Evolutionary conservation across 148 eudicot species (phyloP), one percentile per base, ranked within the genome.

Genomic region (Vaccinium darrowii): DNA sequence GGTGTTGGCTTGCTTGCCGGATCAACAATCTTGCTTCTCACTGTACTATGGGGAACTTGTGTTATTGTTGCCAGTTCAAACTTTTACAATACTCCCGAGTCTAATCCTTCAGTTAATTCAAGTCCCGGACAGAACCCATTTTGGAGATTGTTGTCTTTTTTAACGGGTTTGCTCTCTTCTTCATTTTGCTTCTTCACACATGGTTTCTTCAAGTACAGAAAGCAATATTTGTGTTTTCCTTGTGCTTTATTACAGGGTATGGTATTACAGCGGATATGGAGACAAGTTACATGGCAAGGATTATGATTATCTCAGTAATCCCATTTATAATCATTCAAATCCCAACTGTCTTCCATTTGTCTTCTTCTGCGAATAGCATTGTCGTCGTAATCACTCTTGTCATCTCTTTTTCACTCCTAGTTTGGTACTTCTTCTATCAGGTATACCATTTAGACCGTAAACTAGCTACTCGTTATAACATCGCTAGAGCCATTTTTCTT

Each of bases 341-440:
- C 43, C 87, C 87, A 23, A 39, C 54, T 75, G 49, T 88, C 16
- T 81, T 86, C 67, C 30, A 36, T 10, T 69, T 69, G 8, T 69
- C 74, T 65, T 65, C 81, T 36, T 25, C 74, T n/a, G 65, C 73
- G 14, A 77, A 85, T 33, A 65, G 51, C 33, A 33, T 69, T 53
- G 56, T 87, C 50, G 27, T 87, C 13, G 49, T 87, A 5, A 33
- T 81, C 75, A 52, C 86, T 43, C 89, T 90, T 52, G 15, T 83
- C 49, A 83, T 85, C 53, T 90, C 92, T 8, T n/a, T 79, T 49
- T 12, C 80, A 14, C 84, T 90, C 51, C 63, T 90, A 52, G 75
- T 90, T 36, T 69, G 16, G 16, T 88, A 88, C 88, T 90, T 88
- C 84, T 72, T 88, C 69, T 90, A 88, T 63, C 92, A 90, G 90